A percentile compares a stretch with the other conserved stretches of the same genome.
These are phyloP conservation scores for Astrocystis sublimbata DNA, from an alignment of 495 filamentous ascomycete species.

Conservation along the genomic window DNA sequence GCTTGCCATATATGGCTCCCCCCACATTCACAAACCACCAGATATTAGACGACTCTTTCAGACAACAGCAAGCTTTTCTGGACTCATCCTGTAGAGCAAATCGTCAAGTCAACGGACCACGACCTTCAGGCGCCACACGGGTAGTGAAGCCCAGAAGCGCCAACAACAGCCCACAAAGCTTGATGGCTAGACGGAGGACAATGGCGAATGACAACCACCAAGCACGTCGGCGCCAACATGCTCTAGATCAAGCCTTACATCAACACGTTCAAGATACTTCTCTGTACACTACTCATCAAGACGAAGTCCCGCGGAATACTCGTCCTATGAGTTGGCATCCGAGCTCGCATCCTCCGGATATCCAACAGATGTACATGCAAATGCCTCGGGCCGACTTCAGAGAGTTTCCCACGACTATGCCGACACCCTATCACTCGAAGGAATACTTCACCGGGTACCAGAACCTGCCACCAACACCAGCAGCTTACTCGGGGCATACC, in stretches of 20 bases:
- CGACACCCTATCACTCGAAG: conserved; percentile 37
- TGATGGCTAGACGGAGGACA: conserved; percentile 55
- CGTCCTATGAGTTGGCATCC: conserved; percentile 76
- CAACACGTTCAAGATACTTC: conserved; percentile 33
- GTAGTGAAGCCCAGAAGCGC: conserved; percentile 69
- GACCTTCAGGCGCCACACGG: conserved; percentile 47
- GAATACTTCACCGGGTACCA: conserved; percentile 38
- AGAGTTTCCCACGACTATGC: conserved; percentile 33
- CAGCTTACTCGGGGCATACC: conserved; percentile 47
- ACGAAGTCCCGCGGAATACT: conserved; percentile 34
- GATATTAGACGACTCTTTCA: conserved; percentile 41
- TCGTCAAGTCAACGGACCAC: conserved; percentile 37
- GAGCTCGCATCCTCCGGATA: conserved; percentile 41
- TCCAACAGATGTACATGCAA: conserved; percentile 39
- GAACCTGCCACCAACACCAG: conserved; percentile 44
- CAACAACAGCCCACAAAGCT: conserved; percentile 65
- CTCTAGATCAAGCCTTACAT: conserved; percentile 37
- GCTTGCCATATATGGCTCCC: conserved; percentile 23
- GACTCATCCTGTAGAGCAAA: conserved; percentile 42
- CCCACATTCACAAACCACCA: conserved; percentile 33
- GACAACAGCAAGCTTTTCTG: conserved; percentile 35
- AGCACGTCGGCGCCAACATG: conserved; percentile 37
- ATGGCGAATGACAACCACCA: conserved; percentile 52
- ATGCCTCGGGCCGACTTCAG: conserved; percentile 33
- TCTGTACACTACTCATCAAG: conserved; percentile 33